These are phyloP conservation scores for Tuber borchii DNA, from an alignment of 495 filamentous ascomycete species.

Conservation along the genomic window DNA sequence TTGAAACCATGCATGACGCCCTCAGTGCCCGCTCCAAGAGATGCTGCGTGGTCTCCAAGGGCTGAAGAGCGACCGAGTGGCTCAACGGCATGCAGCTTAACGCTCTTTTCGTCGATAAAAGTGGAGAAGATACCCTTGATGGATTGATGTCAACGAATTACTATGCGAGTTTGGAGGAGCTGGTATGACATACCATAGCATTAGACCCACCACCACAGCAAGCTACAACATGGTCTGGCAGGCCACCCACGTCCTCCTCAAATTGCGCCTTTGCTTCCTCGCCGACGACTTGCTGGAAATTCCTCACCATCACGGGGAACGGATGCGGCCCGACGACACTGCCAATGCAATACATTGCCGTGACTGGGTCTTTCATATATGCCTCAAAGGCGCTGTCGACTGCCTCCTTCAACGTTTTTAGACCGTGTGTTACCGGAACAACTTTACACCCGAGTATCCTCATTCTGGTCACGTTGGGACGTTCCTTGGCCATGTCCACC, in stretches of 20 bases:
- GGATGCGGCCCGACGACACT: conserved; percentile 34
- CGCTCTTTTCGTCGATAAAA: conserved; percentile 25
- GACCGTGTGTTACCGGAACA: conserved; percentile 18
- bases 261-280: conserved; percentile 35
- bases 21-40: conserved; percentile 21
- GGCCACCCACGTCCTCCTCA: conserved; percentile 17
- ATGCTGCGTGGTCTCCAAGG: conserved; percentile 31
- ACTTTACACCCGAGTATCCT: conserved; percentile 32
- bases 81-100: conserved; percentile 33
- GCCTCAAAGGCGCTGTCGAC: conserved; percentile 31
- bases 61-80: conserved; percentile 21
- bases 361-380: conserved; percentile 28
- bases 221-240: conserved; percentile 29
- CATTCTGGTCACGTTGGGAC: conserved; percentile 33
- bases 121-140: conserved; percentile 32
- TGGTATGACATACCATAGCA: conserved; percentile 16
- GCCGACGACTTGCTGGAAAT: conserved; percentile 34
- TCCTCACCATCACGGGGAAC: conserved; percentile 32
- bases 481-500: conserved; percentile 32
- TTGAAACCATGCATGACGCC: conserved; percentile 37
- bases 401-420: conserved; percentile 31
- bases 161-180: neutral
- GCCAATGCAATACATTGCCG: conserved; percentile 32
- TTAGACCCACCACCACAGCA: conserved; percentile 37
- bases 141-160: neutral